phyloP scores from a whole-genome alignment of 345 rosid species.

The Linum usitatissimum region DNA sequence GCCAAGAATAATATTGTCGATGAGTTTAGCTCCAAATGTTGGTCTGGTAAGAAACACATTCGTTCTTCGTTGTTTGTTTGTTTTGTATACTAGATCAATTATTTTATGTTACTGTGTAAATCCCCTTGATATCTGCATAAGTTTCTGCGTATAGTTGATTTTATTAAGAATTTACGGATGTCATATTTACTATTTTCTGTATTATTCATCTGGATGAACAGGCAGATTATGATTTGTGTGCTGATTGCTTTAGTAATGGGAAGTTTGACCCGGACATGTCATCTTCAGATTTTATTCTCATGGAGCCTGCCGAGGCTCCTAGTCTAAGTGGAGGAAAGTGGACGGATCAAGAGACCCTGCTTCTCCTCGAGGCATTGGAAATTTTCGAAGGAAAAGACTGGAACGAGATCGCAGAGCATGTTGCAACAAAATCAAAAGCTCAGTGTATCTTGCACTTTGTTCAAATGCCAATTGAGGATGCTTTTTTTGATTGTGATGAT shows the following conservation, averaged over 20 bases:
- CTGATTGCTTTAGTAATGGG: conserved; percentile 78
- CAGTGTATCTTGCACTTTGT: conserved; percentile 96
- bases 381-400: conserved; percentile 84
- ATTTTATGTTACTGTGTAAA: too few species aligned
- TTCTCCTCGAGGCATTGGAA: conserved; percentile 95
- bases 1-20: background rate
- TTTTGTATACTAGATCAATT: too few species aligned
- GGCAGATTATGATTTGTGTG: conserved; percentile 99
- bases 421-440: conserved; percentile 92
- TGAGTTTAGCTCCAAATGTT: too few species aligned
- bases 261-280: conserved; percentile 93
- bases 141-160: too few species aligned
- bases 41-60: too few species aligned
- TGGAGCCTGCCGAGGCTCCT: conserved; percentile 86
- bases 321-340: conserved; percentile 82
- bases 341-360: conserved; percentile 99
- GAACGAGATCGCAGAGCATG: conserved; percentile 99
- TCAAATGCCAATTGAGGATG: conserved; percentile 96
- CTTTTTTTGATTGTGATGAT: conserved; percentile 42
- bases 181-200: background rate
- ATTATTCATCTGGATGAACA: conserved; percentile 34
- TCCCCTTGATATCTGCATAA: too few species aligned
- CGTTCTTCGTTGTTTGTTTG: too few species aligned
- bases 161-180: too few species aligned
- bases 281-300: conserved; percentile 85